Conservation (phyloP, 139 green algal species). For the Asterochloris sp. region DNA sequence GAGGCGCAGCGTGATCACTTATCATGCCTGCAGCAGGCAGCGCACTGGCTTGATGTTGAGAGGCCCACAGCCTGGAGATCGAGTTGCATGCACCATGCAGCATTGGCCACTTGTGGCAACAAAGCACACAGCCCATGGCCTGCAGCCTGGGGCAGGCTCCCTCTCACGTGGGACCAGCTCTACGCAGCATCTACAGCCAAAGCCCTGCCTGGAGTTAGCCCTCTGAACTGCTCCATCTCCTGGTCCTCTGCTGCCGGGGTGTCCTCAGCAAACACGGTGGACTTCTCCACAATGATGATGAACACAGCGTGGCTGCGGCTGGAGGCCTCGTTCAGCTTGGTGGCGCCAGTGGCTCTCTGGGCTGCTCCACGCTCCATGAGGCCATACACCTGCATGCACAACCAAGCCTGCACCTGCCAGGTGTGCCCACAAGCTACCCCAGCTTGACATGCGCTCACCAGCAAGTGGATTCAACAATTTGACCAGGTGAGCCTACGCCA, state of each 20-base stretch:
- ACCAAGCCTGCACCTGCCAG: not conserved
- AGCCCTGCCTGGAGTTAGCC: slow-evolving; percentile 21
- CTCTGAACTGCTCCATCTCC: slow-evolving; percentile 29
- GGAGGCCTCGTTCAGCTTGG: slow-evolving; percentile 90
- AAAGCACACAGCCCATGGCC: too few relatives aligned
- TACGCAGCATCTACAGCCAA: too few relatives aligned
- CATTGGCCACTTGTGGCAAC: too few relatives aligned
- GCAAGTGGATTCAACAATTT: too few relatives aligned
- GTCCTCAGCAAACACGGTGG: slow-evolving; percentile 30
- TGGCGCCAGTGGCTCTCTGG: slow-evolving; percentile 81
- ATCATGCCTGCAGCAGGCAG: too few relatives aligned
- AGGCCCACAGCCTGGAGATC: too few relatives aligned
- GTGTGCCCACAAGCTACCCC: not conserved
- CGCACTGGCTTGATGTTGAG: too few relatives aligned
- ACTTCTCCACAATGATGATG: slow-evolving; percentile 95
- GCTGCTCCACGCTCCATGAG: slow-evolving; percentile 81
- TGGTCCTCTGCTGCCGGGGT: slow-evolving; percentile 3
- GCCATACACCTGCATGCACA: slow-evolving; percentile 61
- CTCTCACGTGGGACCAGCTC: too few relatives aligned
- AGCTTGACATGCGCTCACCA: too few relatives aligned
- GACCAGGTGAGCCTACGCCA: not conserved
- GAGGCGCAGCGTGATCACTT: not conserved
- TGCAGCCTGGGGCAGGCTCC: too few relatives aligned
- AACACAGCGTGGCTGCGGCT: slow-evolving; percentile 88
- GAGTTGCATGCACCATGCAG: too few relatives aligned